A percentile compares a stretch with the other conserved stretches of the same genome.
Evolutionary conservation across 495 filamentous ascomycete genomes (phyloP).

Genomic region (Penicillium ucsense): DNA sequence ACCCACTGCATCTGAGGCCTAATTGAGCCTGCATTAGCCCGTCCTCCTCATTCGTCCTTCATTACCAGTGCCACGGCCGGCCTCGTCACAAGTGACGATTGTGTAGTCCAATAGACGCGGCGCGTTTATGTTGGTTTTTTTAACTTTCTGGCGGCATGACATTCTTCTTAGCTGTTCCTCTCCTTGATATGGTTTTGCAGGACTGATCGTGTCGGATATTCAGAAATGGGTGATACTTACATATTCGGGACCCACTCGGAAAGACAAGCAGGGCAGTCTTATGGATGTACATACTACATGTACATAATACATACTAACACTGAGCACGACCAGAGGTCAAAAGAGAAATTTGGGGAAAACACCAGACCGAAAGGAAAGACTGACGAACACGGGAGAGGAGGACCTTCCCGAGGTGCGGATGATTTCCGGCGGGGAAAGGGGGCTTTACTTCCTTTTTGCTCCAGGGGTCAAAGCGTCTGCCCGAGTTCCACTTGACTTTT

Average conservation of each 20-base stretch:
- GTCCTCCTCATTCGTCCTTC: conserved; percentile 7
- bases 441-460: neutral
- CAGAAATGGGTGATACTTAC: too few relatives aligned
- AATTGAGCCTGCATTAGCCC: conserved; percentile 19
- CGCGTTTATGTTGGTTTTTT: conserved; percentile 23
- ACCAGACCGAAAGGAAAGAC: neutral
- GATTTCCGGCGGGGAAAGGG: neutral
- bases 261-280: too few relatives aligned
- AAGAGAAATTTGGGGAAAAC: too few relatives aligned
- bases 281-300: too few relatives aligned
- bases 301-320: too few relatives aligned
- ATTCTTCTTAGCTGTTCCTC: neutral
- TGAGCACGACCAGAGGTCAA: too few relatives aligned
- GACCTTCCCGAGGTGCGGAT: neutral
- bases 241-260: too few relatives aligned
- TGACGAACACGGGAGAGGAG: neutral
- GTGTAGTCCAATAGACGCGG: conserved; percentile 21
- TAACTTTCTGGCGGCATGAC: neutral
- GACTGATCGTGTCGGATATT: too few relatives aligned
- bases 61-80: conserved; percentile 14
- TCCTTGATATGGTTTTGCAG: neutral
- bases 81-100: conserved; percentile 17
- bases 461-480: neutral
- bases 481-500: neutral
- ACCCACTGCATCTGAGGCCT: conserved; percentile 7